Evolutionary conservation across 176 grass and related monocot genomes (phyloP).

Genomic region (Bromus sterilis): DNA sequence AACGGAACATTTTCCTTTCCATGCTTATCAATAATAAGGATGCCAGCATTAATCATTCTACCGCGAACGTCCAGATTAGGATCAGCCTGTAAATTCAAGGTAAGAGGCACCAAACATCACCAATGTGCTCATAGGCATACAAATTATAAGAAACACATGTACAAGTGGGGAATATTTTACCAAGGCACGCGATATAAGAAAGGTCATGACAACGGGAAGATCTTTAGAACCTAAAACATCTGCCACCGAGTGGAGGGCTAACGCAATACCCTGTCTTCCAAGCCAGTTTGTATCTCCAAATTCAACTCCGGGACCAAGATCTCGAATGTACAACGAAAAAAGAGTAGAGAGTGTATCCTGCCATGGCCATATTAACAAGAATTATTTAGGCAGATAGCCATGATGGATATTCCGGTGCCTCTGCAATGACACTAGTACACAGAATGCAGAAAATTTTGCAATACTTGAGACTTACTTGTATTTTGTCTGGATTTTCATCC

Average conservation of each 20-base stretch:
- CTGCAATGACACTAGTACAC: neutral
- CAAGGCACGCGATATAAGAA: constrained; percentile 93
- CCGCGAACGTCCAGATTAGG: constrained; percentile 86
- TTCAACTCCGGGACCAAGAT: constrained; percentile 63
- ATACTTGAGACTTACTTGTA: constrained; percentile 54
- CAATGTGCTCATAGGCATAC: neutral
- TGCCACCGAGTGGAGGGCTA: constrained; percentile 82
- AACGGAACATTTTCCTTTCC: constrained; percentile 98
- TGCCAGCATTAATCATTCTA: constrained; percentile 98
- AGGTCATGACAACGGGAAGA: constrained; percentile 95
- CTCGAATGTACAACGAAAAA: constrained; percentile 68
- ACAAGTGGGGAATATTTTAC: constrained; percentile 25
- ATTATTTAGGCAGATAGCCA: neutral
- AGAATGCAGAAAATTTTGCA: neutral
- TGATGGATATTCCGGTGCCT: neutral
- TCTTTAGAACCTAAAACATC: constrained; percentile 92
- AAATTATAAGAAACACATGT: neutral
- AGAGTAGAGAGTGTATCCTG: constrained; percentile 91
- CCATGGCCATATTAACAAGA: neutral
- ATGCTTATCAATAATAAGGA: constrained; percentile 93
- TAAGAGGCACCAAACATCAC: constrained; percentile 14
- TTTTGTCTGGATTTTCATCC: constrained; percentile 83
- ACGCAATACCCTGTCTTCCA: constrained; percentile 90
- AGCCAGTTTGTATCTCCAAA: constrained; percentile 62
- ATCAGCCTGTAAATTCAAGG: constrained; percentile 64